These are phyloP conservation scores for Amylocarpus encephaloides DNA, from an alignment of 2,329 filamentous ascomycete species.

Conservation along the genomic window DNA sequence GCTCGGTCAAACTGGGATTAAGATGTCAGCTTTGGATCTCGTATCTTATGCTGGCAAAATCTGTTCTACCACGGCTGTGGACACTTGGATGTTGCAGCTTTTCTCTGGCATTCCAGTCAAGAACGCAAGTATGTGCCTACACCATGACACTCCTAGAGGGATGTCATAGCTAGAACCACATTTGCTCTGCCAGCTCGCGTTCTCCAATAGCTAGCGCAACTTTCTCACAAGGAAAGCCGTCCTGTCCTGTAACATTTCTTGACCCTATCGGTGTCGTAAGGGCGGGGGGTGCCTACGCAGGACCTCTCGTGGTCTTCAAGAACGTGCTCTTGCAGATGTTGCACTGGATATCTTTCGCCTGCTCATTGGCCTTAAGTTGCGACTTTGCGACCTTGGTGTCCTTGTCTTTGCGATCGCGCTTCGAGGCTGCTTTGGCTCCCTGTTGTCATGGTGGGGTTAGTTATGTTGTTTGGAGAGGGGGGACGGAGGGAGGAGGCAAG, in stretches of 20 bases:
- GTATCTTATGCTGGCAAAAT: neutral
- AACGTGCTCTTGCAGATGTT: slow-evolving; percentile 71
- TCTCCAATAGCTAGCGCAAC: no score
- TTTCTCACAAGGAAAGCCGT: no score
- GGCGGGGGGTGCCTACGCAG: slow-evolving; percentile 46
- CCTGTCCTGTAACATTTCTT: no score
- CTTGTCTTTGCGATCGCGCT: slow-evolving; percentile 67
- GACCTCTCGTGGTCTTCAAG: slow-evolving; percentile 68
- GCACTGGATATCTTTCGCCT: slow-evolving; percentile 73
- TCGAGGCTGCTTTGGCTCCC: slow-evolving; percentile 63
- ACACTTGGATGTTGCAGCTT: no score
- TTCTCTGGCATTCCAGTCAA: no score
- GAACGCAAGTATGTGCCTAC: no score
- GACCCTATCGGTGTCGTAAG: no score
- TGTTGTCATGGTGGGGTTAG: slow-evolving; percentile 24
- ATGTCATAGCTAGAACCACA: neutral
- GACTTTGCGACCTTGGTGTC: slow-evolving; percentile 53
- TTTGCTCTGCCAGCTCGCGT: neutral
- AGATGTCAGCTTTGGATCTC: neutral
- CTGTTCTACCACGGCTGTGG: no score
- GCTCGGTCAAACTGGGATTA: slow-evolving; percentile 53
- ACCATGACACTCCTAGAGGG: no score
- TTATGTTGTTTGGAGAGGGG: neutral
- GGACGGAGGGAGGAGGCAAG: neutral
- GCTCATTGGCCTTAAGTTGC: slow-evolving; percentile 63